phyloP scores from a whole-genome alignment of 1,139 yeast species.

The Fermentozyma sake region DNA sequence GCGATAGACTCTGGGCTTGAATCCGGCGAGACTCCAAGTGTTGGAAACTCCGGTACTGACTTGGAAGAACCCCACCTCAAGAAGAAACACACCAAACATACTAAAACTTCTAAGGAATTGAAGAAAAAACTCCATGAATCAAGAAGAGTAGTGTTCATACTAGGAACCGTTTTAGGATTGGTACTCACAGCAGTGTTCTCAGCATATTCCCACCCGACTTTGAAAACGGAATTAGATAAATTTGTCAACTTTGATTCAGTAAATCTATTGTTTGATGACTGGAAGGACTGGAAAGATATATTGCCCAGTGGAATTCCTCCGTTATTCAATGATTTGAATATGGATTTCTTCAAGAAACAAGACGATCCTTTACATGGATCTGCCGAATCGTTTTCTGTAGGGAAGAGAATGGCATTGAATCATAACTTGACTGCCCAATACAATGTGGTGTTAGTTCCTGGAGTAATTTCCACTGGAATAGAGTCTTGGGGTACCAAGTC shows the following conservation, averaged over 20 bases:
- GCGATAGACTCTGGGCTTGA: too few species aligned
- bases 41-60: too few species aligned
- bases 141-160: slow-evolving; percentile 43
- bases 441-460: slow-evolving; percentile 92
- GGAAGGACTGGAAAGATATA: slow-evolving; percentile 51
- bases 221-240: slow-evolving; percentile 46
- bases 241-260: slow-evolving; percentile 52
- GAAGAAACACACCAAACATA: too few species aligned
- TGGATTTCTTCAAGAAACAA: slow-evolving; percentile 24
- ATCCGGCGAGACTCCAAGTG: too few species aligned
- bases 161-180: slow-evolving; percentile 70
- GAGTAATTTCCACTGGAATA: slow-evolving; percentile 91
- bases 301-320: slow-evolving; percentile 64
- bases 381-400: slow-evolving; percentile 86
- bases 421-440: slow-evolving; percentile 53
- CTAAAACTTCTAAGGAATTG: slow-evolving; percentile 4
- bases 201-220: slow-evolving; percentile 36
- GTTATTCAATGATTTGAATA: slow-evolving; percentile 49
- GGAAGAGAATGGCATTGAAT: slow-evolving; percentile 54
- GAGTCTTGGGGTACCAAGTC: slow-evolving; percentile 84
- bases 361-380: slow-evolving; percentile 44
- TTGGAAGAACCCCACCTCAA: too few species aligned
- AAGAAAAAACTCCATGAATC: slow-evolving; percentile 26
- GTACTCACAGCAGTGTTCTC: slow-evolving; percentile 62
- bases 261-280: slow-evolving; percentile 43